Evolutionary conservation across 192 early-diverging fungal species (phyloP), one percentile per base, ranked within the genome.

Genomic region (Diversispora epigaea): DNA sequence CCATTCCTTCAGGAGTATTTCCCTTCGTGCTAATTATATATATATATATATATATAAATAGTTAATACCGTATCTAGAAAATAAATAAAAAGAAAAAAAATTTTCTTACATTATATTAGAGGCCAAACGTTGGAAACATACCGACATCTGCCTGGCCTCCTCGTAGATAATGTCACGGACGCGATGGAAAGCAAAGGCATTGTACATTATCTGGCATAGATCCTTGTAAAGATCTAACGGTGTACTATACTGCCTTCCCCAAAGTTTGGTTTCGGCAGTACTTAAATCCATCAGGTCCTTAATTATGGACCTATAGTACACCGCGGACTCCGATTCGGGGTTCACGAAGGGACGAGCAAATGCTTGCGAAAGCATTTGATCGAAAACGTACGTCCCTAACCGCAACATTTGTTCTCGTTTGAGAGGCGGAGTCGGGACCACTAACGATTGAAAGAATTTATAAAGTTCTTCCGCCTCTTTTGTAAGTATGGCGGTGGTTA

Each of bases 201-300:
- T 74, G 47, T 62, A 74, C 60, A 74, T 63, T 22, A 74, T 74
- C 39, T 74, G 72, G 6, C 58, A 61, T 25, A 74, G 19, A 62
- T 74, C 72, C 5, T n/a, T 17, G 15, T 74, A 74, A 0, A 74
- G 40, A 11, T 74, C 60, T 9, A 49, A 54, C 15, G 61, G 12
- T 10, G 58, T 22, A 19, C 12, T 21, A 44, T 74, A 74, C 32
- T 49, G n/a, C 63, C 72, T 22, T 22, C 58, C 46, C 84, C 85
- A 89, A 4, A 89, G 75, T 69, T 82, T 89, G 9, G 78, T 72
- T 47, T 89, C 87, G 21, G 84, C 81, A 0, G 86, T 86, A 7
- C 68, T 79, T 47, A 89, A 44, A 65, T 89, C 87, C 84, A 86
- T 89, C 10, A 85, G 80, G 14, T 82, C 71, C 43, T 79, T 80